Evolutionary conservation across 257 asterid genomes (phyloP), one percentile per base, ranked within the genome.

Genomic region (Catharanthus roseus): DNA sequence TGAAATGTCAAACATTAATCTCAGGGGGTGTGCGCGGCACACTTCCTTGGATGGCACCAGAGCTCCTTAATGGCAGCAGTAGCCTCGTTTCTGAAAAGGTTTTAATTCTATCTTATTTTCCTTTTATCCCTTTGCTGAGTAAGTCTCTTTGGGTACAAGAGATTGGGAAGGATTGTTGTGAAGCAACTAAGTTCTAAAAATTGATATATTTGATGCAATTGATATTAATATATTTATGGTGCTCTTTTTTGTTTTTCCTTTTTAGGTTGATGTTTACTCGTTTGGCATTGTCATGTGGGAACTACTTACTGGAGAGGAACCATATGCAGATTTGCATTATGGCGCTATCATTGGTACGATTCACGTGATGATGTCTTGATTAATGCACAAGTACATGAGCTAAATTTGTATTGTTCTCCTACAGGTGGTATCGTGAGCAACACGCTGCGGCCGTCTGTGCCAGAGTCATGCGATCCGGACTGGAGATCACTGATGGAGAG

Each of bases 11-110:
- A 64, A 95, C 99, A 1, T 79, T 95, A 64, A 95, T 95, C 65
- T 95, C 99, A 33, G 99, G 98, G 26, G 99, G 99, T 26, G 99
- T 95, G 71, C 85, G 99, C 50, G 99, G 99, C 74, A 95, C 99
- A n/a, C 99, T 95, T 78, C 99, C 99, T 58, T 95, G 99, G 99
- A 95, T 95, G 98, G 99, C 99, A 36, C 99, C 99, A 0, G 99
- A 95, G 85, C 99, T 95, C 75, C 97, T 95, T 18, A 95, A 95
- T 69, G 99, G 99, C 57, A 88, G 96, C 85, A 95, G 95, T 74
- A 91, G 91, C 83, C 99, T 89, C 0, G 99, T 95, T 39, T 95
- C 96, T 10, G 99, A 95, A 80, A 95, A 95, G 99, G 99, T 93
- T 58, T 63, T 54, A 31, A 26, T 62, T 54, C 31, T 54, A 23